Evolutionary conservation across 768 basidiomycete species (phyloP).

Genomic region (Paxillus involutus): DNA sequence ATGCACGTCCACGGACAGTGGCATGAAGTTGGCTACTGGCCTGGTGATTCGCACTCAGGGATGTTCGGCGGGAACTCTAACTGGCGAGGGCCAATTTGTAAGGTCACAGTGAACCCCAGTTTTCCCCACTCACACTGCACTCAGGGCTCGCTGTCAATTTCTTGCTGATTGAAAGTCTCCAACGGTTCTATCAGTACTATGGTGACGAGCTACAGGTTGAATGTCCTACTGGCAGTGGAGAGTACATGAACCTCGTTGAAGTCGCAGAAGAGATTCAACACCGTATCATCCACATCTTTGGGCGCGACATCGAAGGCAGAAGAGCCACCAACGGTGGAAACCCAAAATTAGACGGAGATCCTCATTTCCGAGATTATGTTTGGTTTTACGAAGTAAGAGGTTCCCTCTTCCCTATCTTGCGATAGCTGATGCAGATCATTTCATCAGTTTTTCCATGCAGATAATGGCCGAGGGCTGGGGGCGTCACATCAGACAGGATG

Average conservation of each 20-base stretch:
- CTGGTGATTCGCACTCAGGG: constrained; percentile 93
- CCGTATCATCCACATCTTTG: constrained; percentile 97
- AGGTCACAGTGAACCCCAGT: constrained; percentile 18
- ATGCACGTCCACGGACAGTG: constrained; percentile 92
- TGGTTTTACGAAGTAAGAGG: constrained; percentile 86
- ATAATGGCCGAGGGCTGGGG: constrained; percentile 88
- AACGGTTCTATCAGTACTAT: constrained; percentile 97
- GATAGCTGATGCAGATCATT: neutral
- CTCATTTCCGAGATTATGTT: constrained; percentile 95
- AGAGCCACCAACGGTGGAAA: constrained; percentile 93
- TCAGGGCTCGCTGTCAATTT: constrained; percentile 96
- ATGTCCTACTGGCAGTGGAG: constrained; percentile 96
- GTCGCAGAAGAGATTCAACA: constrained; percentile 99
- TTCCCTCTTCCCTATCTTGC: neutral
- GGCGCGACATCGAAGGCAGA: constrained; percentile 83
- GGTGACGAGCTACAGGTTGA: constrained; percentile 92
- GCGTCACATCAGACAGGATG: constrained; percentile 99
- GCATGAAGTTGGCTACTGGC: constrained; percentile 96
- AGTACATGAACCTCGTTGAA: constrained; percentile 91
- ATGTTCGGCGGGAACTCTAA: constrained; percentile 99
- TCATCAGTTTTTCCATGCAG: constrained; percentile 88
- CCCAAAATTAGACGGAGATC: constrained; percentile 83
- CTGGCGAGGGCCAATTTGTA: constrained; percentile 91
- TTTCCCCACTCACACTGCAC: constrained; percentile 1
- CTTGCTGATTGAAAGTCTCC: constrained; percentile 91